Evolutionary conservation across 2,329 filamentous ascomycete species (phyloP).

Genomic region (Exophiala mesophila): DNA sequence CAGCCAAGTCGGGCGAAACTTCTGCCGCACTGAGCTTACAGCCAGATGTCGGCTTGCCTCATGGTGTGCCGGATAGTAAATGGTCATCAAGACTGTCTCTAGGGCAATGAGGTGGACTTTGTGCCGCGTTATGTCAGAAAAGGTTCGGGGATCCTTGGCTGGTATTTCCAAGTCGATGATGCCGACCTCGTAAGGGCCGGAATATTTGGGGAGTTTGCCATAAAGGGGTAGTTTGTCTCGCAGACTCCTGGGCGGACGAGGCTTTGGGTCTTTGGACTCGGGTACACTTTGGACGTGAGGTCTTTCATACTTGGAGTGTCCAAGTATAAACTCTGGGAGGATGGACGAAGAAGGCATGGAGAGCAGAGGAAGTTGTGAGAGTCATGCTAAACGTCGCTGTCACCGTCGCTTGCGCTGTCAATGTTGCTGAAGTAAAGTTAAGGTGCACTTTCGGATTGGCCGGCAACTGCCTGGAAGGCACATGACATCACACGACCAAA

Average conservation of each 20-base stretch:
- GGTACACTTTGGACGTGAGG: constrained; percentile 8
- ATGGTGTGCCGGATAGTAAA: constrained; percentile 60
- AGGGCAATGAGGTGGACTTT: constrained; percentile 47
- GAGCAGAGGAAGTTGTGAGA: no score
- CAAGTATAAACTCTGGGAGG: constrained; percentile 23
- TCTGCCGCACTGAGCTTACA: constrained; percentile 39
- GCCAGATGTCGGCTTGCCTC: constrained; percentile 36
- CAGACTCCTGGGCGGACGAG: constrained; percentile 41
- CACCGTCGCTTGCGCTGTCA: no score
- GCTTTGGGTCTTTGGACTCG: constrained; percentile 34
- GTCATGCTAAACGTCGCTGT: no score
- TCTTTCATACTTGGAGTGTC: constrained; percentile 17
- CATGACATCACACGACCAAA: no score
- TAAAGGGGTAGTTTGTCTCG: constrained; percentile 46
- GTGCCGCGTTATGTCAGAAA: constrained; percentile 49
- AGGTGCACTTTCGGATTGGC: no score
- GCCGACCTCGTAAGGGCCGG: constrained; percentile 49
- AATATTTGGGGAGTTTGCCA: constrained; percentile 45
- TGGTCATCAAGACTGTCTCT: constrained; percentile 58
- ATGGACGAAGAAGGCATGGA: constrained; percentile 14
- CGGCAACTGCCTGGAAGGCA: no score
- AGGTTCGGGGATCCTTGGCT: constrained; percentile 41
- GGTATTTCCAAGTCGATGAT: constrained; percentile 55
- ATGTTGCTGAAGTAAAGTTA: no score
- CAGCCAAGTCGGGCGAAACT: constrained; percentile 58